Evolutionary conservation across 495 filamentous ascomycete species (phyloP).

Genomic region (Penicillium steckii): DNA sequence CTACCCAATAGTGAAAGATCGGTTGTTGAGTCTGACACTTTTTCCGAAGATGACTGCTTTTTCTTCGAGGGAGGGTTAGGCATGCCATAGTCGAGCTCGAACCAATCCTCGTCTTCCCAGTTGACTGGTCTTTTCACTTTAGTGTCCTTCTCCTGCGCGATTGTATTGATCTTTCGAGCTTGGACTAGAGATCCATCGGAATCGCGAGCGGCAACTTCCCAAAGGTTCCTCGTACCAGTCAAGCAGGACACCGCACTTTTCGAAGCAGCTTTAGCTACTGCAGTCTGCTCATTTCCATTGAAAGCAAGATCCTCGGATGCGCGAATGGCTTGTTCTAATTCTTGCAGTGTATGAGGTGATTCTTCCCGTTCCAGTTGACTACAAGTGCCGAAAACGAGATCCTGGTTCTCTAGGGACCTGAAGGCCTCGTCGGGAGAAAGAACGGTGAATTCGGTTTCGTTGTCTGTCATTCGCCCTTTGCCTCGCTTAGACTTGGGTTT

Average conservation of each 20-base stretch:
- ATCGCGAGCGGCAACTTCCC: slow-evolving; percentile 68
- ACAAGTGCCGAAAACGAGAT: slow-evolving; percentile 88
- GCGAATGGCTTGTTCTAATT: slow-evolving; percentile 68
- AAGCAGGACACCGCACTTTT: slow-evolving; percentile 23
- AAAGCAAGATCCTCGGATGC: slow-evolving; percentile 47
- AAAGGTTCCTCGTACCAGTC: slow-evolving; percentile 48
- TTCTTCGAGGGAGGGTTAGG: slow-evolving; percentile 16
- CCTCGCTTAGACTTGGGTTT: slow-evolving; percentile 21
- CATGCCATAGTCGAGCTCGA: slow-evolving; percentile 38
- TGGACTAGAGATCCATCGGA: slow-evolving; percentile 58
- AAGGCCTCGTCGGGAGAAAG: slow-evolving; percentile 73
- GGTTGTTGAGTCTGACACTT: background rate
- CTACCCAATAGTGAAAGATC: background rate
- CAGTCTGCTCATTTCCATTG: background rate
- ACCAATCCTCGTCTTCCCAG: slow-evolving; percentile 13
- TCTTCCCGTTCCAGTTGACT: slow-evolving; percentile 82
- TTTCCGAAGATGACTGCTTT: background rate
- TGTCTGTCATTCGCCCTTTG: slow-evolving; percentile 31
- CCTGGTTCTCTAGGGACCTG: slow-evolving; percentile 66
- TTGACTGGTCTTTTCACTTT: background rate
- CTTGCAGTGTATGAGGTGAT: slow-evolving; percentile 64
- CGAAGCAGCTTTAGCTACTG: background rate
- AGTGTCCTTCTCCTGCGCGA: slow-evolving; percentile 29
- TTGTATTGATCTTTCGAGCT: slow-evolving; percentile 46
- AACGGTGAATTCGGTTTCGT: slow-evolving; percentile 47